Evolutionary conservation across 2,329 filamentous ascomycete genomes (phyloP).

Genomic region (Neofusicoccum ribis): DNA sequence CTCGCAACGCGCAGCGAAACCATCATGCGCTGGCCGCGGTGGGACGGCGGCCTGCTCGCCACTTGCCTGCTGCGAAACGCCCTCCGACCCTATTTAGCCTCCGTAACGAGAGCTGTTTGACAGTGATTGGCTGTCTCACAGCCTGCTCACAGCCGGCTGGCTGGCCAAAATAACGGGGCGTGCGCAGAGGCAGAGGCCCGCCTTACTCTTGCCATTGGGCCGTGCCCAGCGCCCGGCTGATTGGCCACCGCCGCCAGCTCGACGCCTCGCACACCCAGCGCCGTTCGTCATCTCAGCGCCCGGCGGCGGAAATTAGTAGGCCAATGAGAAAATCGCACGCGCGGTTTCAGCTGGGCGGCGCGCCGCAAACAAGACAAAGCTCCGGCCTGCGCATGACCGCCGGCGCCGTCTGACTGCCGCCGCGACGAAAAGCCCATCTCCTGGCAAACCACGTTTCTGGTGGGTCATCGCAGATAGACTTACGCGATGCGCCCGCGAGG

Average conservation of each 20-base stretch:
- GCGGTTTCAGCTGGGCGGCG: not conserved
- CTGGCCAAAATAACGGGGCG: not conserved
- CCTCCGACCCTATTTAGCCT: slow-evolving; percentile 8
- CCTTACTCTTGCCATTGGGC: not conserved
- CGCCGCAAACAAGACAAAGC: not conserved
- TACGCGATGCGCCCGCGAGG: not conserved
- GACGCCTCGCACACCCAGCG: not conserved
- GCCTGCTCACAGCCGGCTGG: not conserved
- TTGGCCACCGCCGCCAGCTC: not conserved
- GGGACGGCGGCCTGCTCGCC: not conserved
- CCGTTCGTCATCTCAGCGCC: not conserved
- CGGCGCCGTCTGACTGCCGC: not conserved
- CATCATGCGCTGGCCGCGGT: slow-evolving; percentile 11
- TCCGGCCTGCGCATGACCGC: too few species aligned
- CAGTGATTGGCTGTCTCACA: slow-evolving; percentile 1
- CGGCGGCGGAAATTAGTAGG: not conserved
- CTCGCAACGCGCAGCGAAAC: slow-evolving; percentile 1
- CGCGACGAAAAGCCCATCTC: not conserved
- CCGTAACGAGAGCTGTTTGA: not conserved
- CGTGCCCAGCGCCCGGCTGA: not conserved
- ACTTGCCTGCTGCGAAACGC: slow-evolving; percentile 4
- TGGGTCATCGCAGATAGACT: not conserved
- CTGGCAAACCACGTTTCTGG: not conserved
- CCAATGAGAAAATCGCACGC: not conserved
- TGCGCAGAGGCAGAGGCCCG: not conserved